phyloP scores from a whole-genome alignment of 2,329 filamentous ascomycete species.

The Talaromyces sp. region DNA sequence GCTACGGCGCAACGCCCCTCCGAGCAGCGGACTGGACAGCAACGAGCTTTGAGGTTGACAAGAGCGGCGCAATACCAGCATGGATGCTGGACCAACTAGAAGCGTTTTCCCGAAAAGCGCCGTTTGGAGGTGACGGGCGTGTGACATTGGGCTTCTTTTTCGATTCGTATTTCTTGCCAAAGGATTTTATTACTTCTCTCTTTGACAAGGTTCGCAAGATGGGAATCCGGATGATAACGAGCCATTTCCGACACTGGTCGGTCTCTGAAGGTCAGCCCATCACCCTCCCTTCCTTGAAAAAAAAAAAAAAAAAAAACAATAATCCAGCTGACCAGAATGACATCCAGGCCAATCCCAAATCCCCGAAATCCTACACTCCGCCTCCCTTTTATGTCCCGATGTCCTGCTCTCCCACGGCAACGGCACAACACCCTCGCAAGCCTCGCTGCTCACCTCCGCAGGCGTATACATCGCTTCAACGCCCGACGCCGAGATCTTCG shows the following conservation, averaged over 20 bases:
- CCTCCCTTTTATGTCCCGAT: not conserved
- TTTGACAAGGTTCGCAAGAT: not conserved
- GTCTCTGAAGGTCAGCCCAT: not conserved
- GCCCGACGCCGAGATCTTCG: constrained; percentile 5
- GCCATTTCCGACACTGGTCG: not conserved
- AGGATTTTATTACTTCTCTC: not conserved
- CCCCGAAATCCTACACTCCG: not conserved
- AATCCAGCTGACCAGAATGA: not conserved
- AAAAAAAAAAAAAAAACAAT: too few species aligned
- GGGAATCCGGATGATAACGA: constrained; percentile 3
- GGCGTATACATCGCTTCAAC: not conserved
- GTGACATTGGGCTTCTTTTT: not conserved
- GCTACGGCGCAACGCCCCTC: not conserved
- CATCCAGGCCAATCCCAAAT: not conserved
- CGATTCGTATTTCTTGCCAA: not conserved
- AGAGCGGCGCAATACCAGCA: not conserved
- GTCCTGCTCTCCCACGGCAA: constrained; percentile 5
- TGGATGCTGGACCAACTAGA: not conserved
- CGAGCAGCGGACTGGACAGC: not conserved
- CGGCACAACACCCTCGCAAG: not conserved
- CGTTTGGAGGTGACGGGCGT: not conserved
- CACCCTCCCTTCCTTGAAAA: not conserved
- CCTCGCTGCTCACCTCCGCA: not conserved
- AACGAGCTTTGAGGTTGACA: not conserved
- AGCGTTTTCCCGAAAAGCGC: not conserved